Evolutionary conservation across 2,329 filamentous ascomycete species (phyloP).

Genomic region (Incumbomyces delicatus): DNA sequence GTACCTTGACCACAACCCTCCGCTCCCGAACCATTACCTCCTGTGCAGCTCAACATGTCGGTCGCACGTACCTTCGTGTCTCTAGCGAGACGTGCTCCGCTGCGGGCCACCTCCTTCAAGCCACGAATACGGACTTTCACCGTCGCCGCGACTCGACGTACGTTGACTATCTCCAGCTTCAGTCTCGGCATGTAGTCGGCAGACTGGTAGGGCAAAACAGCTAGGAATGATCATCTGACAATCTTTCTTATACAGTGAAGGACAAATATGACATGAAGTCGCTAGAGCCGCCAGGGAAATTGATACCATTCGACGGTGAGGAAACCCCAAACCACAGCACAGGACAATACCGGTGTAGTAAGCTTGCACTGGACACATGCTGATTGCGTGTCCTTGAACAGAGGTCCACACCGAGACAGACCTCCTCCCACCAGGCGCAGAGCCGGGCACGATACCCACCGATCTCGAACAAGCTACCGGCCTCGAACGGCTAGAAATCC

Average conservation of each 20-base stretch:
- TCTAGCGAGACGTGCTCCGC: conserved; percentile 36
- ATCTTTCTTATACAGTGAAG: background rate
- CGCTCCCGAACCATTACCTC: conserved; percentile 11
- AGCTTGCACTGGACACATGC: background rate
- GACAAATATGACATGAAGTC: conserved; percentile 31
- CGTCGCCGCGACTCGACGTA: conserved; percentile 37
- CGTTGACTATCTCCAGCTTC: conserved; percentile 23
- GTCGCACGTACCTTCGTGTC: conserved; percentile 37
- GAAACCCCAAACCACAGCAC: conserved; percentile 14
- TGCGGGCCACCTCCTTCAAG: conserved; percentile 25
- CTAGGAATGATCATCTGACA: conserved; percentile 1
- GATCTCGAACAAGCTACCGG: conserved; percentile 93
- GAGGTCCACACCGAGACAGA: conserved; percentile 77
- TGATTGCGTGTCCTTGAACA: conserved; percentile 33
- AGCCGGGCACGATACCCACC: conserved; percentile 74
- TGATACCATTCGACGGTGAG: conserved; percentile 37
- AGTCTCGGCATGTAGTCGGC: conserved; percentile 7
- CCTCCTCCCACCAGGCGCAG: conserved; percentile 72
- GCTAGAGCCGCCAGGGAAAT: conserved; percentile 31
- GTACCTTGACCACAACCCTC: conserved; percentile 10
- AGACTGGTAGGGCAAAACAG: no score
- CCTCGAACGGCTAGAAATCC: conserved; percentile 95
- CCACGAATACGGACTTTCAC: conserved; percentile 32
- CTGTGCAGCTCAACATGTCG: conserved; percentile 30
- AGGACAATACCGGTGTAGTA: conserved; percentile 9